Base-by-base conservation (phyloP, 228 moss, liverwort and hornwort species). In the Sphagnum fallax region DNA sequence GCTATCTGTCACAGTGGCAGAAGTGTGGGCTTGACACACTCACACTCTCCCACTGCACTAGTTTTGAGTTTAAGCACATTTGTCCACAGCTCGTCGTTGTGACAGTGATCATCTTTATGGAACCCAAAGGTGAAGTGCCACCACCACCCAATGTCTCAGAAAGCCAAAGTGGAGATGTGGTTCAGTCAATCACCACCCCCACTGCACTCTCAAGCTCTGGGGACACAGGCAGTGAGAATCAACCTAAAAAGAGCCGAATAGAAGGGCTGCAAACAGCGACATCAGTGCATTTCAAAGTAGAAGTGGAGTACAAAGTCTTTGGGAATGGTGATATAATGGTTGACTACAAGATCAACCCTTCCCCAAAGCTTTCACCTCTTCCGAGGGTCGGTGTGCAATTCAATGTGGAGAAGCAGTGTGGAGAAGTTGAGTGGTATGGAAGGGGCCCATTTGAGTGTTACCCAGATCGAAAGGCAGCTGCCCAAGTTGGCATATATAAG, bases 371-470 rank as follows among this genome's bases (percentile, higher is more conserved):
- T 73, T 76, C 87, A 7, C 80, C 87, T 13, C 73, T 98, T 72
- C 94, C 98, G 32, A 92, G 94, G 55, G 84, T 98, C 4, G 98
- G 98, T 61, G 71, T 98, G 59, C 79, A 89, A 61, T 94, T 92
- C 72, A 75, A 79, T 9, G 71, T 98, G 8, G 88, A 89, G 9
- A 84, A 74, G 67, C 68, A 73, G 8, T 84, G 74, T 63, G 83
- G 53, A 48, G 62, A 84, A 75, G 86, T 90, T 67, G 82, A 98
- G 32, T 98, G 94, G 94, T 94, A 89, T 71, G 98, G 98, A 6
- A 75, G 93, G 6, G 98, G 98, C 15, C 98, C 98, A 52, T 94
- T 98, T 50, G 98, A 98, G 66, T 98, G 94, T 74, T 98, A 98
- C 79, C 98, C 98, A 0, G 98, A 98, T 66, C 82, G 98, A 69